Conservation (phyloP, 2,329 filamentous ascomycete genomes). For the Monosporascus sp. region DNA sequence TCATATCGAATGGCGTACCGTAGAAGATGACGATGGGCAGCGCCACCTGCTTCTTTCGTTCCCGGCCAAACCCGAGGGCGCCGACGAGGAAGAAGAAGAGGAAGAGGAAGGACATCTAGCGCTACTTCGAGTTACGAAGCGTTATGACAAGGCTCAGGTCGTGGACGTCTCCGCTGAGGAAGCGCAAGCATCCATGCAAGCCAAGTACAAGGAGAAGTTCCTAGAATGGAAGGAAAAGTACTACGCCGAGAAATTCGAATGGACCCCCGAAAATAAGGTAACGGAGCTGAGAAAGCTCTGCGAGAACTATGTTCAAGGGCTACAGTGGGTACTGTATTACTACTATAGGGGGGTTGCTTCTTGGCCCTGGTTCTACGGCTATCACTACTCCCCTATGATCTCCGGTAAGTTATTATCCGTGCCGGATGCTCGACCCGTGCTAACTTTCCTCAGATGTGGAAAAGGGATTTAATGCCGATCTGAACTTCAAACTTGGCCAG, state of each 20-base stretch:
- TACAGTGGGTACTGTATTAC: conserved; percentile 98
- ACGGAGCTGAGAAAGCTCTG: conserved; percentile 73
- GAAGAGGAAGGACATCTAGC: conserved; percentile 81
- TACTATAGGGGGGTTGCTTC: conserved; percentile 97
- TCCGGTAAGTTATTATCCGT: conserved; percentile 50
- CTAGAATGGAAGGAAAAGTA: conserved; percentile 91
- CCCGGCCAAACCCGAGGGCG: conserved; percentile 35
- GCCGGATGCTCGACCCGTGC: conserved; percentile 3
- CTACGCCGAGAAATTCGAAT: conserved; percentile 84
- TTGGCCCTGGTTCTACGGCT: conserved; percentile 97
- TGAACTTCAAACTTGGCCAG: conserved; percentile 90
- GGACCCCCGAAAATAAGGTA: conserved; percentile 72
- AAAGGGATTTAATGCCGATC: conserved; percentile 77
- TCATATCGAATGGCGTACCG: conserved; percentile 52
- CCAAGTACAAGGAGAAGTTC: conserved; percentile 88
- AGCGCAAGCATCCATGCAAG: conserved; percentile 70
- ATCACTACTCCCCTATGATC: conserved; percentile 97
- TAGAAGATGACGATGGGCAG: conserved; percentile 50
- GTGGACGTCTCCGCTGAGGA: conserved; percentile 76
- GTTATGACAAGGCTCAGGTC: conserved; percentile 85
- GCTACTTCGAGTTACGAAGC: conserved; percentile 76
- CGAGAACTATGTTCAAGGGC: conserved; percentile 94
- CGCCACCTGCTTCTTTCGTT: conserved; percentile 48
- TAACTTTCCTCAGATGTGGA: conserved; percentile 63
- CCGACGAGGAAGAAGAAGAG: conserved; percentile 57